Percentiles rank a stretch among this genome's conserved stretches.
phyloP scores from a whole-genome alignment of 2,329 filamentous ascomycete species.

The Pseudogymnoascus sp. region DNA sequence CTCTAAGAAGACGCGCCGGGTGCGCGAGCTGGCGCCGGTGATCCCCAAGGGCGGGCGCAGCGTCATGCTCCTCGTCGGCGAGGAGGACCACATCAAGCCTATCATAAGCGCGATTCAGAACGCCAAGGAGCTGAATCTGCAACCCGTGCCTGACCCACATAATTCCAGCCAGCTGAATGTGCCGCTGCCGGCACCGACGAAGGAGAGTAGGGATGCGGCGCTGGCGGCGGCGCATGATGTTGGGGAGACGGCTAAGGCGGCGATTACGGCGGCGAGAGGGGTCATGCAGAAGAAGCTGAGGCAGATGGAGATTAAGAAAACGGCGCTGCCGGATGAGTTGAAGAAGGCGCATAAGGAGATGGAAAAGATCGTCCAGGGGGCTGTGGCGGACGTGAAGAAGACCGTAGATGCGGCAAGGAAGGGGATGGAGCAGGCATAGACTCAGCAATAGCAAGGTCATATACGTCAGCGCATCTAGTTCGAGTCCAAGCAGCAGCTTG shows the following conservation, averaged over 20 bases:
- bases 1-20: slow-evolving; percentile 42
- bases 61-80: slow-evolving; percentile 56
- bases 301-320: slow-evolving; percentile 29
- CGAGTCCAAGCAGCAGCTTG: slow-evolving; percentile 67
- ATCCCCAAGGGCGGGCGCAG: slow-evolving; percentile 56
- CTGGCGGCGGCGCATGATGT: slow-evolving; percentile 26
- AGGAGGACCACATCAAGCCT: slow-evolving; percentile 54
- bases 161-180: slow-evolving; percentile 47
- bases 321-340: slow-evolving; percentile 32
- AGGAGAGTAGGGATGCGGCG: slow-evolving; percentile 42
- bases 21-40: slow-evolving; percentile 61
- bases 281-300: slow-evolving; percentile 32
- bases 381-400: slow-evolving; percentile 29
- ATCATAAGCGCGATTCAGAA: slow-evolving; percentile 46
- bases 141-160: slow-evolving; percentile 40
- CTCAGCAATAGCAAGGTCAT: neutral
- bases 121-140: slow-evolving; percentile 42
- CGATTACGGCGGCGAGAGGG: slow-evolving; percentile 28
- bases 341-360: slow-evolving; percentile 34
- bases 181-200: slow-evolving; percentile 51
- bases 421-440: slow-evolving; percentile 27
- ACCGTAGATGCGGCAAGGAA: slow-evolving; percentile 32
- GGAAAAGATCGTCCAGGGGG: slow-evolving; percentile 33
- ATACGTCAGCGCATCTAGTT: neutral
- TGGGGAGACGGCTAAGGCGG: slow-evolving; percentile 27